Base-by-base conservation (phyloP, 495 filamentous ascomycete species). In the Neurospora sp. region DNA sequence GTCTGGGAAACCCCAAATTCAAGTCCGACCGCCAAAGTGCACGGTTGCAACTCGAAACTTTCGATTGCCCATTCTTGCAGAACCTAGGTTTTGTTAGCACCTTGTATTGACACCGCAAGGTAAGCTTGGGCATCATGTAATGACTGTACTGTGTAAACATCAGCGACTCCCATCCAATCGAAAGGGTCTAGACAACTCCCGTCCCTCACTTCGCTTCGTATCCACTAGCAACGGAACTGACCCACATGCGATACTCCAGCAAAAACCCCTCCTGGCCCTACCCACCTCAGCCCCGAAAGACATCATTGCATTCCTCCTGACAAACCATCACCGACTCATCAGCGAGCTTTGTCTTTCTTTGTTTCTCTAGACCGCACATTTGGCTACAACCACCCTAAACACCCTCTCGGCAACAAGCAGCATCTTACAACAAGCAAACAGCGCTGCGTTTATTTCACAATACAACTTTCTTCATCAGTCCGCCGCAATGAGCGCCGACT, bases 401-500 rank as follows among this genome's bases (percentile, higher is more conserved):
- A 61, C 6, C 27, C 53, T 31, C 31, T 35, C 27, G 53, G 27
- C 14, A 31, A 61, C 27, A 14, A 61, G 53, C 27, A 35, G 35
- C 6, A 35, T 14, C 27, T 27, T 35, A 35, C 53, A 35, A 35
- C 53, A 61, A 61, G 20, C 53, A 35, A 35, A 61, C 53, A 61
- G 53, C 53, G 27, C 27, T 35, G 53, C 53, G 53, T 61, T 16
- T 18, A 35, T 35, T 61, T 35, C 65, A n/a, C 39, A 65, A 27
- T 40, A n/a, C 61, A 16, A 10, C 37, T 40, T 39, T 20, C 27
- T 20, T 31, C 22, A 31, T 12, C 72, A 37, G 61, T 38, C 38
- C 7, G 20, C 9, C 65, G 48, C 40, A 37, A 82, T 81, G 79
- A 82, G 74, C 71, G 48, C 35, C 71, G 92, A 92, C 72, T 89